phyloP scores from a whole-genome alignment of 768 basidiomycete genomes.

The Hypholoma fasciculare region DNA sequence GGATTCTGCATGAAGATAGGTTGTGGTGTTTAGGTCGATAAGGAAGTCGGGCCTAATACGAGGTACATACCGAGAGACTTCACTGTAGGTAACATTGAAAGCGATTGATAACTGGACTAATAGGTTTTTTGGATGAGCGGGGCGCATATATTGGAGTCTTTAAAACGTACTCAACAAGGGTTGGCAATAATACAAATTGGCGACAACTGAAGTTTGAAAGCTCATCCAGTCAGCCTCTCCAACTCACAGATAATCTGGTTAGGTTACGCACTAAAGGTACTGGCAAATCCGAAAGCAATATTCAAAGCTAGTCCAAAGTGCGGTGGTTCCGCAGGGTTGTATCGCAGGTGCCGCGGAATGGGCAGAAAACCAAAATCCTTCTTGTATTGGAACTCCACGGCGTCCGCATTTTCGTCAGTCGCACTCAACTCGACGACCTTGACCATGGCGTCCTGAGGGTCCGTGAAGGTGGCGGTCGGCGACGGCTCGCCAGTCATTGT shows the following conservation, averaged over 20 bases:
- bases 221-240: not conserved
- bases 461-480: constrained; percentile 8
- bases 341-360: constrained; percentile 56
- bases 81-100: constrained; percentile 37
- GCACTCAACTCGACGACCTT: not conserved
- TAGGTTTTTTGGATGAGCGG: not conserved
- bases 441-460: not conserved
- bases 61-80: constrained; percentile 36
- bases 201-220: constrained; percentile 42
- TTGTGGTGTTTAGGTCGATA: not conserved
- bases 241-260: not conserved
- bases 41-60: not conserved
- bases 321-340: constrained; percentile 49
- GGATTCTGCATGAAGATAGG: constrained; percentile 41
- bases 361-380: constrained; percentile 66
- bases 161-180: constrained; percentile 64
- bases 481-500: constrained; percentile 9
- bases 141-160: not conserved
- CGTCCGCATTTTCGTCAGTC: not conserved
- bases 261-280: constrained; percentile 51
- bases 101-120: constrained; percentile 41
- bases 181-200: constrained; percentile 86
- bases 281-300: constrained; percentile 59
- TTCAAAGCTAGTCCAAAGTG: constrained; percentile 56
- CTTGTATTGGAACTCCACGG: constrained; percentile 10